Percentiles rank a stretch among this genome's conserved stretches.
phyloP scores from a whole-genome alignment of 306 rosid species.

The Arachis stenosperma region DNA sequence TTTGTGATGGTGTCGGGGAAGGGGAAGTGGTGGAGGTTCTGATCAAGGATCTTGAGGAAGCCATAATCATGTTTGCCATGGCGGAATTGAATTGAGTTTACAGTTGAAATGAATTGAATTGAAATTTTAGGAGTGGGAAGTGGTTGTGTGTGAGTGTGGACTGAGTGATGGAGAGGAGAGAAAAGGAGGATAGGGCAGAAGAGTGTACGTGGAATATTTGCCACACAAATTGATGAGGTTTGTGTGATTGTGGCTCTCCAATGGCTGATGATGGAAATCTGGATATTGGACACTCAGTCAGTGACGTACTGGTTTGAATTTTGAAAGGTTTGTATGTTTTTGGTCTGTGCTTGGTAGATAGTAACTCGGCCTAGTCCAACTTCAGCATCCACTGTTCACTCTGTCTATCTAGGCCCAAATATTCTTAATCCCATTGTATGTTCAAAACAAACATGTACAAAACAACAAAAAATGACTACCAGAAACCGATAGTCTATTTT shows the following conservation, averaged over 20 bases:
- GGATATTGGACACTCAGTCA: constrained; percentile 1
- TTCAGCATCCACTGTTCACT: background rate
- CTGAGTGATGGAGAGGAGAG: background rate
- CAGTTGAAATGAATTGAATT: background rate
- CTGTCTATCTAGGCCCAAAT: constrained; percentile 22
- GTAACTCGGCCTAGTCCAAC: background rate
- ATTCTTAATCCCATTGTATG: background rate
- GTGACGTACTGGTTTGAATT: background rate
- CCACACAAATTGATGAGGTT: constrained; percentile 65
- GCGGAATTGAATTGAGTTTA: background rate
- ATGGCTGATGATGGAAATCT: background rate
- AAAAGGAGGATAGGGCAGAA: constrained; percentile 34
- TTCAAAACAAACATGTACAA: no score
- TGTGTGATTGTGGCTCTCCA: background rate
- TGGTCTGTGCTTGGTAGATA: constrained; percentile 25
- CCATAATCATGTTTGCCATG: constrained; percentile 88
- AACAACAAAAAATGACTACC: no score
- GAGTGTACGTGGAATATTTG: constrained; percentile 54
- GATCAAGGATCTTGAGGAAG: constrained; percentile 64
- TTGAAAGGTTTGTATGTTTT: background rate
- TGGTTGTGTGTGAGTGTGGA: background rate
- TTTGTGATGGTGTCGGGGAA: constrained; percentile 53
- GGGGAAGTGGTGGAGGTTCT: constrained; percentile 37
- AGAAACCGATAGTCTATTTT: no score
- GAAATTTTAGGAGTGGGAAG: background rate